These are phyloP conservation scores for Stachybotrys chlorohalonatus DNA, from an alignment of 2,329 filamentous ascomycete species.

Conservation along the genomic window DNA sequence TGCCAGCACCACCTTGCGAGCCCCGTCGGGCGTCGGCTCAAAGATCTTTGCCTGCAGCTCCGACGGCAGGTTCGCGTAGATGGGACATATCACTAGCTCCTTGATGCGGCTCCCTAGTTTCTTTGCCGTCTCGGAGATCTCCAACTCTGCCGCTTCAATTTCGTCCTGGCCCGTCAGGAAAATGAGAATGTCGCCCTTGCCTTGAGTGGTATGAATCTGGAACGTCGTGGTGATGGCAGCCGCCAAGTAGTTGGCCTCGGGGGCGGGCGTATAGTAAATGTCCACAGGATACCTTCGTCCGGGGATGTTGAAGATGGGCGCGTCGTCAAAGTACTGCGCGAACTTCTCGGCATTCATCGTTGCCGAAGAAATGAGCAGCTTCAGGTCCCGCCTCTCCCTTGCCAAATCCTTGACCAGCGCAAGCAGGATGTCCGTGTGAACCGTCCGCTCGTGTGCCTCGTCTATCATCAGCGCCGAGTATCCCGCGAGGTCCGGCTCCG, in stretches of 20 bases:
- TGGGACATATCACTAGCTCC: conserved; percentile 83
- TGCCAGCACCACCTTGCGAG: conserved; percentile 84
- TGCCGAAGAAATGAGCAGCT: conserved; percentile 84
- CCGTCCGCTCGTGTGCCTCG: conserved; percentile 89
- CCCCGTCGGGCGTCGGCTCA: conserved; percentile 76
- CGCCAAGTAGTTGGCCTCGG: conserved; percentile 87
- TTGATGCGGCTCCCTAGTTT: conserved; percentile 80
- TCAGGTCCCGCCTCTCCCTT: conserved; percentile 73
- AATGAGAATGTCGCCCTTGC: conserved; percentile 80
- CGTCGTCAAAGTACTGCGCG: conserved; percentile 81
- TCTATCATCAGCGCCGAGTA: conserved; percentile 94
- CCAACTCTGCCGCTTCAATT: conserved; percentile 79
- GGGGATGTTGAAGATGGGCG: conserved; percentile 90
- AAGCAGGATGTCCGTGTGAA: conserved; percentile 84
- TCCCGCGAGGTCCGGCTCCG: conserved; percentile 70
- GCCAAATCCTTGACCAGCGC: conserved; percentile 85
- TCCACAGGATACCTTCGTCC: conserved; percentile 84
- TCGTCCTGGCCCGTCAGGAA: conserved; percentile 96
- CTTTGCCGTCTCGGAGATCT: conserved; percentile 74
- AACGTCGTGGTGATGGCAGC: conserved; percentile 91
- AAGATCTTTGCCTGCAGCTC: conserved; percentile 92
- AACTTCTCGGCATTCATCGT: conserved; percentile 95
- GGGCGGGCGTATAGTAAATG: conserved; percentile 81
- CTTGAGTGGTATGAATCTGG: conserved; percentile 85
- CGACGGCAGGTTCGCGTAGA: conserved; percentile 87